Base-by-base conservation (phyloP, 2,329 filamentous ascomycete species). In the Aspergillus sp. region DNA sequence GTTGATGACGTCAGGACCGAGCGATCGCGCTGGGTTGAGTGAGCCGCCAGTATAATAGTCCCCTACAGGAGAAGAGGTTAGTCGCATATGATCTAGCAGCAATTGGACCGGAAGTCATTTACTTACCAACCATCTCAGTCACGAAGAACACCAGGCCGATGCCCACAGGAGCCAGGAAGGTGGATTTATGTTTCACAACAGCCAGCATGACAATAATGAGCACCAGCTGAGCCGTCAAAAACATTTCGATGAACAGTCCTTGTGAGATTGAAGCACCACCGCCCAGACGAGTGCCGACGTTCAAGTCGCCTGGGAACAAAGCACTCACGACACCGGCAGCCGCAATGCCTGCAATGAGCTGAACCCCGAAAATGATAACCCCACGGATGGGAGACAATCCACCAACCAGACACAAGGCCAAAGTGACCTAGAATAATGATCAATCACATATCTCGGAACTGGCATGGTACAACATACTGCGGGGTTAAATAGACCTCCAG, bases 131-230 rank as follows among this genome's bases (percentile, higher is more conserved):
- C 53, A 86, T 63, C 59, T 86, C 81, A 0, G 79, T 78, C 47
- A 91, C 82, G 72, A 92, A 91, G 56, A 92, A 81, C 0, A 88
- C 81, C 2, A 91, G 75, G 1, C 90, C 90, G 66, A 92, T 90
- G 11, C 87, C 88, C 3, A 92, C 77, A 0, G 90, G 89, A 0
- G 89, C 89, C 1, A 91, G 76, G 70, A 83, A 90, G 0, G 89
- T 92, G 2, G 86, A 85, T 48, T 87, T 86, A 73, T 91, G 88
- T 76, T 92, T 91, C 71, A 91, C 88, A 3, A 86, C 85, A 0
- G 88, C 88, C 48, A 91, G 80, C 84, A 91, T 88, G 72, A 87
- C 84, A 30, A 90, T 84, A 2, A 86, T 83, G 56, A 90, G 79
- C 7, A 89, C 82, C 8, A 90, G 78, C 69, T 88, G 81, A 0